Evolutionary conservation across 495 filamentous ascomycete species (phyloP), one percentile per base, ranked within the genome.

Genomic region (Daldinia loculata): DNA sequence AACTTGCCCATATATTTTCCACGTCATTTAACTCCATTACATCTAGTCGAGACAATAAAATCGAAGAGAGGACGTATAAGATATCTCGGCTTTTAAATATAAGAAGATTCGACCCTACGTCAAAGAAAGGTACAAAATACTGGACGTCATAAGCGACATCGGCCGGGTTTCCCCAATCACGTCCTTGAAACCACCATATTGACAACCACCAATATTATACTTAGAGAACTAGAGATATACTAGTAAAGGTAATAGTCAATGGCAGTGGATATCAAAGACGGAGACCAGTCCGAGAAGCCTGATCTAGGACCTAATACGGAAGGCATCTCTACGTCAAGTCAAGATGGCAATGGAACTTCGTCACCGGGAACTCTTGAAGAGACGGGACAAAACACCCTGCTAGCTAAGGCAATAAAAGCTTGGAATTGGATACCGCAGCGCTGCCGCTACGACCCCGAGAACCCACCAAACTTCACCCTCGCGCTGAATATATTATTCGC

Each of bases 401-500:
- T 71, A 19, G 41, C 19, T 27, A 75, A 29, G 50, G 51, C 66
- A 24, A 41, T 65, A 59, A 59, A 17, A 14, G 14, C 24, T 26
- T 58, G 17, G 34, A 77, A 71, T 41, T 77, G 70, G 70, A 77
- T 76, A 66, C 76, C 76, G 36, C 34, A 59, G 26, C 70, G 75
- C 45, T 79, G 77, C 56, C 75, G 77, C n/a, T 79, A 75, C 26
- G 77, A 79, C 30, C 71, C 74, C 0, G 29, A 74, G 29, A 70
- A 74, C 14, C 77, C 77, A 9, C 77, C 75, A 1, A 70, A 32
- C 2, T 77, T 79, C 48, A 79, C 71, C 9, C 50, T 77, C 26
- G 56, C 66, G 1, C 69, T 79, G 65, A 77, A 77, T 17, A 67
- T 79, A 6, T 50, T 79, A 15, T 56, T 77, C 7, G 77, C 74